Percentiles rank a stretch among this genome's conserved stretches.
Evolutionary conservation across 2,329 filamentous ascomycete genomes (phyloP).

Genomic region (Bisporella sp.): DNA sequence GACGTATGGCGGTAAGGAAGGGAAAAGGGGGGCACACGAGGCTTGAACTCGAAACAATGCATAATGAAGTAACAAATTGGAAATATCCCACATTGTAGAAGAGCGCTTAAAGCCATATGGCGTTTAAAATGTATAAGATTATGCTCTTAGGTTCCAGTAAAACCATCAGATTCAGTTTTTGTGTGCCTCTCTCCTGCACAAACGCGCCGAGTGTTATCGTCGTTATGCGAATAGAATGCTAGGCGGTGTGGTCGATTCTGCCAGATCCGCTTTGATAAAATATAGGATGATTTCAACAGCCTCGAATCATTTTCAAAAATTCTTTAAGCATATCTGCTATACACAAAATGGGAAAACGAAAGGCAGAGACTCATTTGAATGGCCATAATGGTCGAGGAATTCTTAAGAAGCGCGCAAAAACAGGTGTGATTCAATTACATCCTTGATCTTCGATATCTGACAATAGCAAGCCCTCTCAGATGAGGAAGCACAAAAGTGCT

Average conservation of each 20-base stretch:
- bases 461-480: constrained; percentile 21
- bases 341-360: constrained; percentile 38
- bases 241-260: too few species aligned
- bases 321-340: neutral
- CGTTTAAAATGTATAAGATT: neutral
- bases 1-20: too few species aligned
- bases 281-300: too few species aligned
- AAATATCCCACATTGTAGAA: too few species aligned
- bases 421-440: constrained; percentile 26
- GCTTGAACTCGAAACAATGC: too few species aligned
- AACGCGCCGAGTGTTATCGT: constrained; percentile 34
- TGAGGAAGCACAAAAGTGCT: constrained; percentile 35
- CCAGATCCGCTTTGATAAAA: too few species aligned
- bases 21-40: too few species aligned
- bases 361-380: constrained; percentile 41
- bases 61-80: too few species aligned
- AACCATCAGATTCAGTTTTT: constrained; percentile 1
- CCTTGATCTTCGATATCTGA: constrained; percentile 12
- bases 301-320: too few species aligned
- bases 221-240: too few species aligned
- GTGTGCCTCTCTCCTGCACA: constrained; percentile 5
- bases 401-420: constrained; percentile 45
- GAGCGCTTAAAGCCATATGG: too few species aligned
- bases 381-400: constrained; percentile 33
- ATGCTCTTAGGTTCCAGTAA: constrained; percentile 2